These are phyloP conservation scores for Pythium brachiatum DNA, from an alignment of 352 stramenopile genomes.

Conservation along the genomic window DNA sequence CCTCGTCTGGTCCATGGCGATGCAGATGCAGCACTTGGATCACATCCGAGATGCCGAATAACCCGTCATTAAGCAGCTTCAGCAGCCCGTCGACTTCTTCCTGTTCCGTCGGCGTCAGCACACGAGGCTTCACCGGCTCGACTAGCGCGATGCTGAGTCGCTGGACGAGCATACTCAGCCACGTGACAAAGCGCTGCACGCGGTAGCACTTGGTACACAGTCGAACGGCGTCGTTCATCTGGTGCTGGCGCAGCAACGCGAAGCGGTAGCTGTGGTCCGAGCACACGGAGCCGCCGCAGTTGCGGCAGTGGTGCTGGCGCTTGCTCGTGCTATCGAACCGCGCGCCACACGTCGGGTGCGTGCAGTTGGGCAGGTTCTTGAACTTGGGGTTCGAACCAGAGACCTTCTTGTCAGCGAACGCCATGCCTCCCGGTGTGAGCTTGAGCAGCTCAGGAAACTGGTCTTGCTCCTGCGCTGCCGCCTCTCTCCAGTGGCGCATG, in stretches of 20 bases:
- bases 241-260: slow-evolving; percentile 56
- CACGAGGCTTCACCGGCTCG: slow-evolving; percentile 32
- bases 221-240: slow-evolving; percentile 61
- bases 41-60: slow-evolving; percentile 71
- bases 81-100: slow-evolving; percentile 62
- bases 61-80: slow-evolving; percentile 44
- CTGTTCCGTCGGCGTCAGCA: slow-evolving; percentile 47
- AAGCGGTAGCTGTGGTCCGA: slow-evolving; percentile 80
- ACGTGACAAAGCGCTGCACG: slow-evolving; percentile 65
- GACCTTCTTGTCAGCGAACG: slow-evolving; percentile 58
- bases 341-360: slow-evolving; percentile 56
- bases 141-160: slow-evolving; percentile 52
- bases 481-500: slow-evolving; percentile 42
- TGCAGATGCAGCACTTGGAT: slow-evolving; percentile 84
- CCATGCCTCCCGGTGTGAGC: slow-evolving; percentile 54
- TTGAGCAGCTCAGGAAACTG: slow-evolving; percentile 39
- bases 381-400: slow-evolving; percentile 53
- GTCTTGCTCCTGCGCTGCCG: neutral
- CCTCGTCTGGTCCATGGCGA: slow-evolving; percentile 69
- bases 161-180: slow-evolving; percentile 67
- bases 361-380: slow-evolving; percentile 61
- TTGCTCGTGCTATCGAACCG: slow-evolving; percentile 69
- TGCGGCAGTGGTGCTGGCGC: slow-evolving; percentile 81
- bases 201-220: slow-evolving; percentile 73
- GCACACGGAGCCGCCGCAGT: slow-evolving; percentile 75